phyloP scores from a whole-genome alignment of 768 basidiomycete species.

The Cystoderma amianthinum region DNA sequence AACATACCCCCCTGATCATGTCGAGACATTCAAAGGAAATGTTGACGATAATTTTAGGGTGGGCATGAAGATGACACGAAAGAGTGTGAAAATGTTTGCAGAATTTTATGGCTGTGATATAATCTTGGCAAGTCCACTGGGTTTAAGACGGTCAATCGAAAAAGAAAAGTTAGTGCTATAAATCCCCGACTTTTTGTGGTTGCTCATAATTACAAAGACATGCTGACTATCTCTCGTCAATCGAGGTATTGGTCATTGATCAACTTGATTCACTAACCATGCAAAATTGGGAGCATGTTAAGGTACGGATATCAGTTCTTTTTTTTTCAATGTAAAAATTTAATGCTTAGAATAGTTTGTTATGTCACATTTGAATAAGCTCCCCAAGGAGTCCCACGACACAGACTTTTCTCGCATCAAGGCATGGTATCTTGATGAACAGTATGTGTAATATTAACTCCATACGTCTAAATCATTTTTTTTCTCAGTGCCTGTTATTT shows the following conservation, averaged over 20 bases:
- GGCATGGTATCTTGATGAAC: slow-evolving; percentile 94
- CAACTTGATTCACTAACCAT: slow-evolving; percentile 90
- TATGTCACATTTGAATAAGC: slow-evolving; percentile 75
- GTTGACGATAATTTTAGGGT: slow-evolving; percentile 92
- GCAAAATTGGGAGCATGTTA: slow-evolving; percentile 99
- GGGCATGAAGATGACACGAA: slow-evolving; percentile 88
- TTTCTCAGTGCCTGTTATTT: slow-evolving; percentile 71
- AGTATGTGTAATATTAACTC: no score
- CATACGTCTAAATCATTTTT: no score
- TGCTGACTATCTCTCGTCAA: slow-evolving; percentile 88
- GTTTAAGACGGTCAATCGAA: slow-evolving; percentile 85
- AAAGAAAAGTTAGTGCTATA: slow-evolving; percentile 74
- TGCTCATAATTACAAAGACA: slow-evolving; percentile 34
- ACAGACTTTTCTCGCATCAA: slow-evolving; percentile 96
- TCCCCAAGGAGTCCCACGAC: slow-evolving; percentile 91
- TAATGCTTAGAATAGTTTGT: no score
- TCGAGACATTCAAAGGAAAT: slow-evolving; percentile 94
- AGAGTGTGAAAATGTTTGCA: slow-evolving; percentile 85
- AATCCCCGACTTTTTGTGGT: slow-evolving; percentile 1
- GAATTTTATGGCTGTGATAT: slow-evolving; percentile 90
- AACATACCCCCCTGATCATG: slow-evolving; percentile 81
- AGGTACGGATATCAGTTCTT: slow-evolving; percentile 48
- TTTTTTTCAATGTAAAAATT: no score
- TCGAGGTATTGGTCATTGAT: slow-evolving; percentile 88
- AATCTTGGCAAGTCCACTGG: slow-evolving; percentile 90